phyloP scores from a whole-genome alignment of 1,284 basidiomycete species.

The Ustilago esculenta region DNA sequence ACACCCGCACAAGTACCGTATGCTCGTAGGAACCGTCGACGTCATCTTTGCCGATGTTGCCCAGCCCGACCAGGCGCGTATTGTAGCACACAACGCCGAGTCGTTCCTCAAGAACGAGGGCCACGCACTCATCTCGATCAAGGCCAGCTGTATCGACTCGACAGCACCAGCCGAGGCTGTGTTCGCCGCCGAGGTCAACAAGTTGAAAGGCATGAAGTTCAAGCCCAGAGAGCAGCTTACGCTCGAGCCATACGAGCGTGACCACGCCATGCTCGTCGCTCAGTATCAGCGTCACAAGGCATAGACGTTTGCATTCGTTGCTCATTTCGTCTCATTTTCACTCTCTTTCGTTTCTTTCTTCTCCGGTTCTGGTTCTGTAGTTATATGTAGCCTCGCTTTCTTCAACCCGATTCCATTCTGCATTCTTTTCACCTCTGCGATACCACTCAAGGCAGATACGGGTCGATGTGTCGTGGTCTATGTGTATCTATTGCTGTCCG shows the following conservation, averaged over 20 bases:
- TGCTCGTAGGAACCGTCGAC: constrained; percentile 65
- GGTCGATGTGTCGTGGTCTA: neutral
- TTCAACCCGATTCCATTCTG: constrained; percentile 36
- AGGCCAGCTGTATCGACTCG: constrained; percentile 98
- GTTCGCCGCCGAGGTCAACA: constrained; percentile 88
- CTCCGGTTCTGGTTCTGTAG: constrained; percentile 46
- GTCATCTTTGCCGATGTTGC: constrained; percentile 90
- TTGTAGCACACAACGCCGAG: constrained; percentile 87
- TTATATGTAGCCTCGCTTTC: constrained; percentile 43
- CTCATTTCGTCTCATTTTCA: neutral
- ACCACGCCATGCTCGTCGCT: constrained; percentile 65
- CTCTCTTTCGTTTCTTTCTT: constrained; percentile 11
- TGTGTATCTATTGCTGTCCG: neutral
- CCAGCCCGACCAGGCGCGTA: constrained; percentile 91
- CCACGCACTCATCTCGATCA: constrained; percentile 95
- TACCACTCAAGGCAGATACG: neutral
- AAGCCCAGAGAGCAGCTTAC: constrained; percentile 89
- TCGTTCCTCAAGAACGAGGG: constrained; percentile 96
- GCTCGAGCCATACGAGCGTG: constrained; percentile 68
- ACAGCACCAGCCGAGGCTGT: constrained; percentile 88
- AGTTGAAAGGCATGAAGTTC: constrained; percentile 73
- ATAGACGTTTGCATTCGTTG: constrained; percentile 4
- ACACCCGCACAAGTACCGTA: constrained; percentile 72
- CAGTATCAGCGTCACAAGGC: constrained; percentile 64
- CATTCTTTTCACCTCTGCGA: constrained; percentile 13